Percentiles rank a stretch among this genome's conserved stretches.
Conservation (phyloP, 148 eudicot species). For the Rhododendron kiyosumense region DNA sequence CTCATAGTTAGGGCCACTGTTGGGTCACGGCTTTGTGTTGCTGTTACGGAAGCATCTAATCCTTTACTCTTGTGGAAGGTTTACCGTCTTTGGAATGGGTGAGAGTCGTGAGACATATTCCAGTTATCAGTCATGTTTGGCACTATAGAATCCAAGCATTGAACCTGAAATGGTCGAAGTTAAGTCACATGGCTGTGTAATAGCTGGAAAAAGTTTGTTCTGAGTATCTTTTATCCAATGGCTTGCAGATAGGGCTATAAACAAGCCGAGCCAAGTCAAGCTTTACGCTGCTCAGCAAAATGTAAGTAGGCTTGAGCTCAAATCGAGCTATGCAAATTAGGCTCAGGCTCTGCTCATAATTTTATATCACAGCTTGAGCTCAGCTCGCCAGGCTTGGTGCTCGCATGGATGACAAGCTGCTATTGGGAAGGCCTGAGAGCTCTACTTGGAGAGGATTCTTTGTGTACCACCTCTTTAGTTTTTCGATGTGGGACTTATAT, state of each 20-base stretch:
- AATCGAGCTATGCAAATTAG: no score
- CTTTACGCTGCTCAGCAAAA: no score
- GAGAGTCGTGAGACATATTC: background rate
- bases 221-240: background rate
- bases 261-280: no score
- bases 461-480: no score
- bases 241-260: background rate
- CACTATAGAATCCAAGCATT: background rate
- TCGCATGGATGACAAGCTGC: no score
- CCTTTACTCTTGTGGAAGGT: background rate
- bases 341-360: no score
- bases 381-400: no score
- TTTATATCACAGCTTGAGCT: no score
- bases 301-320: no score
- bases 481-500: no score
- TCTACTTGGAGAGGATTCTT: no score
- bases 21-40: background rate
- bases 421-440: no score
- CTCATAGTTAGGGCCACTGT: background rate
- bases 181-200: background rate
- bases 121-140: background rate
- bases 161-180: background rate
- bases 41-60: background rate
- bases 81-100: background rate
- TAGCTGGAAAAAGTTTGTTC: background rate